Evolutionary conservation across 805 yeast genomes (phyloP), one percentile per base, ranked within the genome.

Genomic region (Starmerella apis): DNA sequence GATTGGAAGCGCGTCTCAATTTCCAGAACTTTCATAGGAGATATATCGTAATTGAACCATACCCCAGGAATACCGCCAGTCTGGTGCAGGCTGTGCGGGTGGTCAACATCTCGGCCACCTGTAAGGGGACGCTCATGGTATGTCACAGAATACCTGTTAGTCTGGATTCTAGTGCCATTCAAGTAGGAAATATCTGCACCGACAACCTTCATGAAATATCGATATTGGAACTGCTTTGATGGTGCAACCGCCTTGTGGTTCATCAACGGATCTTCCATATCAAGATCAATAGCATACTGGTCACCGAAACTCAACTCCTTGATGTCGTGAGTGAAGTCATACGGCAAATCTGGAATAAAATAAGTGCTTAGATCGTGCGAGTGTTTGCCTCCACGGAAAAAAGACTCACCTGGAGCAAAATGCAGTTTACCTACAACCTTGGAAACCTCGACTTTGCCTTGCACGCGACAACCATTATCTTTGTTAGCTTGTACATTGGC

Each of bases 381-480:
- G 65, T 92, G 98, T 44, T 52, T 56, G 46, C 74, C 73, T 9
- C 68, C 66, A 50, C 68, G 65, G 35, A 80, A 76, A 60, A 72
- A 73, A 1, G 94, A 79, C 23, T 83, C 79, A 36, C 98, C 98
- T 3, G 98, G 97, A 1, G 96, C 96, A 73, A 92, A 87, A 69
- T 92, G 97, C 55, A 92, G 68, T 61, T 86, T 83, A 43, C 98
- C 98, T 20, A 83, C 80, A 39, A 92, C 83, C 68, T 94, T 78
- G 66, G 85, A 85, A 61, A 92, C 78, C 58, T 77, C 71, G 6
- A 94, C 81, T 20, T 75, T 71, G 27, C 98, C 98, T 55, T 75
- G 74, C 36, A 92, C 73, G 56, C 94, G 75, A 67, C 98, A 92
- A 24, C 98, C 98, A 68, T 90, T 95, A 50, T 72, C 63, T 47